Percentiles rank a stretch among this genome's conserved stretches.
These are phyloP conservation scores for Tulasnella sp. DNA, from an alignment of 768 basidiomycete genomes.

Conservation along the genomic window DNA sequence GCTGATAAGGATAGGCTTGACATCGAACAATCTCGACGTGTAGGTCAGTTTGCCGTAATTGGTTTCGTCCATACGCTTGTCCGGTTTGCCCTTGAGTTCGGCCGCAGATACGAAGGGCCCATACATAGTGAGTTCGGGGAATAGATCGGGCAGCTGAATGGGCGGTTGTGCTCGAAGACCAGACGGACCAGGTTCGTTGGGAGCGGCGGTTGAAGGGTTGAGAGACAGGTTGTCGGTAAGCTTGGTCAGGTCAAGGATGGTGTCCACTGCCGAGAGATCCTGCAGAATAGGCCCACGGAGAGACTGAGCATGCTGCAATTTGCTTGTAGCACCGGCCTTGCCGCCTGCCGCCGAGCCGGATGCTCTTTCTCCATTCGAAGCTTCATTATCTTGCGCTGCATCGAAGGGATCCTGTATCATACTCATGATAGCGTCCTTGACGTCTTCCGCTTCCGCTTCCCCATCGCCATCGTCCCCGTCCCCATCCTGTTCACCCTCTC, in stretches of 20 bases:
- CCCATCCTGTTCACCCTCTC: conserved; percentile 11
- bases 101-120: conserved; percentile 23
- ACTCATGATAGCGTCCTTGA: background rate
- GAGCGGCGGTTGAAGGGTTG: background rate
- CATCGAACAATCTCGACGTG: conserved; percentile 63
- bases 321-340: background rate
- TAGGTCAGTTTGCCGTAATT: conserved; percentile 60
- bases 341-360: background rate
- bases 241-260: conserved; percentile 15
- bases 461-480: conserved; percentile 17
- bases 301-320: background rate
- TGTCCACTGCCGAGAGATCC: conserved; percentile 2
- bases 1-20: conserved; percentile 74
- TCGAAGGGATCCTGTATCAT: background rate
- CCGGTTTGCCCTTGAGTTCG: conserved; percentile 42
- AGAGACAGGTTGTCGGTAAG: conserved; percentile 6
- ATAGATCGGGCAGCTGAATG: conserved; percentile 45
- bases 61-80: conserved; percentile 64
- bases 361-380: background rate
- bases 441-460: conserved; percentile 14
- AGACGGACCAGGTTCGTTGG: background rate
- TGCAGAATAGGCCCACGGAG: conserved; percentile 17
- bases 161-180: background rate
- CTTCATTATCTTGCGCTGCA: background rate
- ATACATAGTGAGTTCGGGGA: conserved; percentile 61